Conservation (phyloP, 371 early-diverging fungal genomes). For the Saksenaea oblongispora region DNA sequence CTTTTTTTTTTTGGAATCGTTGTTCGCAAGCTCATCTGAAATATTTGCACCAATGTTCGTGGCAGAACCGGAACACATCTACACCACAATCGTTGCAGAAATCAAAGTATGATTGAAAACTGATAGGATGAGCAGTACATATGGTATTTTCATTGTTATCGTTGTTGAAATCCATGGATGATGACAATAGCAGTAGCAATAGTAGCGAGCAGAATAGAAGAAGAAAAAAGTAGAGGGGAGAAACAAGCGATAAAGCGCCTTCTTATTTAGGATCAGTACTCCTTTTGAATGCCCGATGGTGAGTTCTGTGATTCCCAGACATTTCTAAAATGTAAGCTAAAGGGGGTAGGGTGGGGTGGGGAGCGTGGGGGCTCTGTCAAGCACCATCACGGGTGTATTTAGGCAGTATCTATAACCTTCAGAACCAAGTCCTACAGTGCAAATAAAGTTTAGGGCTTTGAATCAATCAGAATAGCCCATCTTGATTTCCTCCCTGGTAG, state of each 20-base stretch:
- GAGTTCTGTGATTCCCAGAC: background rate
- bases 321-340: background rate
- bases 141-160: background rate
- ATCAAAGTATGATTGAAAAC: constrained; percentile 9
- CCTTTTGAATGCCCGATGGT: background rate
- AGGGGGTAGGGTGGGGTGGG: no score
- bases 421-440: background rate
- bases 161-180: background rate
- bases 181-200: background rate
- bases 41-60: constrained; percentile 23
- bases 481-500: background rate
- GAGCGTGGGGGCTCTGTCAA: background rate
- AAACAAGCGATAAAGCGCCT: background rate
- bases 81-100: constrained; percentile 21
- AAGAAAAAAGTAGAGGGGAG: background rate
- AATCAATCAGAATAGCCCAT: background rate
- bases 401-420: background rate
- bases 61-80: constrained; percentile 23
- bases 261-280: background rate
- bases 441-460: background rate
- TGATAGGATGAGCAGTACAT: background rate
- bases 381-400: background rate
- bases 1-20: background rate
- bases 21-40: constrained; percentile 6
- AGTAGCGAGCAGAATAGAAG: background rate